Evolutionary conservation across 2,329 filamentous ascomycete genomes (phyloP).

Genomic region (Fusarium devonianum): DNA sequence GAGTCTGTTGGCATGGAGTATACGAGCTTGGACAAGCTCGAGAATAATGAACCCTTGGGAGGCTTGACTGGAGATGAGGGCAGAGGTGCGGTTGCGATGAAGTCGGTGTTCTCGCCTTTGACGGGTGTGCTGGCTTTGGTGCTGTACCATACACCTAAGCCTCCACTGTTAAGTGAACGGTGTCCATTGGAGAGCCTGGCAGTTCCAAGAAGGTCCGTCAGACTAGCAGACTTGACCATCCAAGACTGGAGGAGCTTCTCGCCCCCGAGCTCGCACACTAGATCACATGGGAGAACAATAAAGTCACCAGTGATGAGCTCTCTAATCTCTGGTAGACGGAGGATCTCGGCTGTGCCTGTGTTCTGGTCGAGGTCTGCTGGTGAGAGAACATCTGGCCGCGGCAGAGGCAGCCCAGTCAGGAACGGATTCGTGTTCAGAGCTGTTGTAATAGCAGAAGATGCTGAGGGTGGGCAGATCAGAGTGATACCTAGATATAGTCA

Average conservation of each 20-base stretch:
- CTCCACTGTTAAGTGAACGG: constrained; percentile 68
- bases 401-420: constrained; percentile 75
- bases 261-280: constrained; percentile 88
- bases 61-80: constrained; percentile 56
- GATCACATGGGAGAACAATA: constrained; percentile 87
- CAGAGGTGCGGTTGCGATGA: constrained; percentile 79
- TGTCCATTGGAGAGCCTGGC: constrained; percentile 48
- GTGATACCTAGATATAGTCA: constrained; percentile 62
- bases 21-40: constrained; percentile 78
- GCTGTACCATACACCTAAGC: constrained; percentile 89
- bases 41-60: constrained; percentile 68
- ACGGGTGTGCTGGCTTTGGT: constrained; percentile 77
- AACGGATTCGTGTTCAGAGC: constrained; percentile 81
- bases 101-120: constrained; percentile 93
- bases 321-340: constrained; percentile 83
- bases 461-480: constrained; percentile 69
- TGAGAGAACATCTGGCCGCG: constrained; percentile 77
- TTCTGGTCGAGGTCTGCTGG: constrained; percentile 80
- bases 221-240: constrained; percentile 82
- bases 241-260: constrained; percentile 86
- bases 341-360: constrained; percentile 87
- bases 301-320: constrained; percentile 85
- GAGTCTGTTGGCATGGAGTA: constrained; percentile 89
- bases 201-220: constrained; percentile 67
- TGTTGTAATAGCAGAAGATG: constrained; percentile 69